Base-by-base conservation (phyloP, 2,329 filamentous ascomycete species). In the Aspergillus proliferans region DNA sequence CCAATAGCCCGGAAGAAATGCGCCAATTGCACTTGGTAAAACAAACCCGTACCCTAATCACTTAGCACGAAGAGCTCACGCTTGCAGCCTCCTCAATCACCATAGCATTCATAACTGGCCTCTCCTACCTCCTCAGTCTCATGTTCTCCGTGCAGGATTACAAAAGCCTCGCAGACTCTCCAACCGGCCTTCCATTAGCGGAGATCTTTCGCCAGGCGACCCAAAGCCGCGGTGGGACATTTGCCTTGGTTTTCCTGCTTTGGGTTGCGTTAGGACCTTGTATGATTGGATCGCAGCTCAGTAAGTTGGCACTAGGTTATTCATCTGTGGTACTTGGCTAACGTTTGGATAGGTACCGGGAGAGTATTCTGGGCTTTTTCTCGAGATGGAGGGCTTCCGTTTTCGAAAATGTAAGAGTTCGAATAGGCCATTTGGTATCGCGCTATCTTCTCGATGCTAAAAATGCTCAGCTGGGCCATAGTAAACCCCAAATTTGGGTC, bases 201-300 rank as follows among this genome's bases (percentile, higher is more conserved):
- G 80, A 83, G 44, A 80, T 88, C 46, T 88, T 86, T 62, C 73
- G 61, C 14, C 80, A 83, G 57, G 77, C 76, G 1, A 81, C 78
- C 0, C 72, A 74, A 1, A 76, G 71, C 0, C 68, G 66, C 0
- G 73, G 73, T 0, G 79, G 78, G 0, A 76, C 79, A 0, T 74
- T 76, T 0, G 78, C 74, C 0, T 62, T 82, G 4, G 68, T 80
- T 0, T 67, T 80, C 47, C 61, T 68, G 46, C 53, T 68, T 5
- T 68, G 63, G 57, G 36, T 67, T 12, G 65, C 64, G 7, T 51
- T 67, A 1, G 64, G 64, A 0, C 65, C 65, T 9, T 67, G 64
- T 24, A 59, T 66, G 15, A 57, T 68, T 21, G 63, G 63, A 4
- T 64, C 65, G 2, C 65, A 67, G n/a, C 50, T 68, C 9, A 66